These are phyloP conservation scores for Microdochium nivale DNA, from an alignment of 2,329 filamentous ascomycete species.

Conservation along the genomic window DNA sequence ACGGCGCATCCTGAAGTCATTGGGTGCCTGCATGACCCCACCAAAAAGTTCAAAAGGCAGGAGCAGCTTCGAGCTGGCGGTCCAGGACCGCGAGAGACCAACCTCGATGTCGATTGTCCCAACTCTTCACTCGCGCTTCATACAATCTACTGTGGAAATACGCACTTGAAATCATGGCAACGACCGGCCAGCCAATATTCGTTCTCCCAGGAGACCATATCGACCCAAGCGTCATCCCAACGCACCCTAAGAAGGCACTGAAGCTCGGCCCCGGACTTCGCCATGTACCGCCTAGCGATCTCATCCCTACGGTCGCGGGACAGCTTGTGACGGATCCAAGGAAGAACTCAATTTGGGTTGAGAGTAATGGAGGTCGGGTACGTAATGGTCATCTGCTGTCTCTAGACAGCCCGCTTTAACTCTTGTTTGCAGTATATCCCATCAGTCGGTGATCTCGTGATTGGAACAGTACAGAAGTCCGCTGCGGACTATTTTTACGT, in stretches of 20 bases:
- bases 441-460: conserved; percentile 72
- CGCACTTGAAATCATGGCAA: conserved; percentile 35
- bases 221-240: conserved; percentile 56
- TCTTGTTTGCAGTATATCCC: conserved; percentile 60
- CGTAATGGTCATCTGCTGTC: conserved; percentile 12
- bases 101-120: background rate
- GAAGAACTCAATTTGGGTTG: conserved; percentile 74
- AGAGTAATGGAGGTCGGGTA: conserved; percentile 62
- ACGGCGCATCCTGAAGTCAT: background rate
- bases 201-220: conserved; percentile 79
- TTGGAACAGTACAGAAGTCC: conserved; percentile 74
- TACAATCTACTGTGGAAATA: no score
- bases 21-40: background rate
- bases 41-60: background rate
- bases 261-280: conserved; percentile 79
- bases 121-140: background rate
- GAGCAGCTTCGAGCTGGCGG: background rate
- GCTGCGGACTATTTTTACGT: conserved; percentile 74
- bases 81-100: background rate
- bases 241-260: conserved; percentile 59
- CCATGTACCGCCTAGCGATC: conserved; percentile 67
- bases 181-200: conserved; percentile 41
- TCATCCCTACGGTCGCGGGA: conserved; percentile 60
- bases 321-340: conserved; percentile 57
- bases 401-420: conserved; percentile 1